Base-by-base conservation (phyloP, 768 basidiomycete species). In the Trametes meyenii region DNA sequence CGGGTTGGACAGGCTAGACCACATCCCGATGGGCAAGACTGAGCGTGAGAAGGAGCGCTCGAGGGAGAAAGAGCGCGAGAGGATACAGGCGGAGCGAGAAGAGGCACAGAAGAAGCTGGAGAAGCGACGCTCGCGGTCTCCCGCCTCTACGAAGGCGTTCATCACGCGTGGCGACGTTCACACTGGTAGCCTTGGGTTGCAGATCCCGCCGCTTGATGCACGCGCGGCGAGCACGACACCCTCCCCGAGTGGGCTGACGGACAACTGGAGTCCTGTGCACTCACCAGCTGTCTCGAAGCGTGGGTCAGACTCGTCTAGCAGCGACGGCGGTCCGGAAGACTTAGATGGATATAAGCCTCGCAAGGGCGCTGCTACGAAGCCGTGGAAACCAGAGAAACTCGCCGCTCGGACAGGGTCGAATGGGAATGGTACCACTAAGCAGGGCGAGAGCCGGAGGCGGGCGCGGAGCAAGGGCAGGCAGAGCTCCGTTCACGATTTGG, bases 401-500 rank as follows among this genome's bases (percentile, higher is more conserved):
- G 60, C 66, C 35, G 65, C 70, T 17, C 60, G 52, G 23, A 26
- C 50, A 6, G 55, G 33, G n/a, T 23, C 23, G 29, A 57, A 52
- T 26, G 61, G 50, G 11, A 33, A 26, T 6, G 57, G 49, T 40
- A 39, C 38, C n/a, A 43, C 60, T 1, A 44, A 50, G 42, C 46
- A 63, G 11, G 55, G 57, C 8, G 59, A 69, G 69, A 61, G 67
- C 29, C 35, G 66, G 42, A 65, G 73, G 53, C 74, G 72, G 52
- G 69, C 74, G 43, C 80, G 73, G 66, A 72, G 75, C 44, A 85
- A 84, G 66, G 78, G 83, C 42, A 76, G 91, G 64, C 90, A 93
- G 76, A 88, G 85, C 67, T 93, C 92, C 13, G 90, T 93, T 23
- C 90, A 94, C 68, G 88, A 94, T 68, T 71, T 93, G 57, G 89